phyloP scores from a whole-genome alignment of 1,139 yeast species.

The Diutina pseudorugosa region DNA sequence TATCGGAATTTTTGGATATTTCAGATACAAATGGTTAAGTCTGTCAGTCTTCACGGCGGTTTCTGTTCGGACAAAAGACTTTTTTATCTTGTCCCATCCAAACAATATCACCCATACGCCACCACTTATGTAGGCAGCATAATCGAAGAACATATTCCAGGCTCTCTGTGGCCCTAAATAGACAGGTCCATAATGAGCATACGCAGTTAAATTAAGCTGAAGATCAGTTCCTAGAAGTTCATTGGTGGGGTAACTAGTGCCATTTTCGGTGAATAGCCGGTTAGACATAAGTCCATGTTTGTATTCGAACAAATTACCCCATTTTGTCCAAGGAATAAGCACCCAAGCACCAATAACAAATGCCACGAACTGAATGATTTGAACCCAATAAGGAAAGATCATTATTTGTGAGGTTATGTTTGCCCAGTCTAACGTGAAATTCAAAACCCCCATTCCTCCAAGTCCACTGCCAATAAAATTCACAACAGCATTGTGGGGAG shows the following conservation, averaged over 20 bases:
- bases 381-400: constrained; percentile 35
- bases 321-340: constrained; percentile 28
- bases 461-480: constrained; percentile 33
- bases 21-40: constrained; percentile 24
- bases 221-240: constrained; percentile 21
- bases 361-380: constrained; percentile 28
- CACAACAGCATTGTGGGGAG: constrained; percentile 21
- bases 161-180: constrained; percentile 32
- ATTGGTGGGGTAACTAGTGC: constrained; percentile 23
- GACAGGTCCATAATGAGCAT: constrained; percentile 25
- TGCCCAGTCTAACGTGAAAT: constrained; percentile 33
- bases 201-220: constrained; percentile 26
- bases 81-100: constrained; percentile 16
- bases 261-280: constrained; percentile 18
- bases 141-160: constrained; percentile 40
- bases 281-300: constrained; percentile 16
- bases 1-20: constrained; percentile 27
- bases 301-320: constrained; percentile 10
- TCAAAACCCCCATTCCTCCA: constrained; percentile 33
- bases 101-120: constrained; percentile 31
- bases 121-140: constrained; percentile 38
- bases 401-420: constrained; percentile 31
- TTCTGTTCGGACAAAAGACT: constrained; percentile 5
- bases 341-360: constrained; percentile 30
- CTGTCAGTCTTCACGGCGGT: constrained; percentile 17